Evolutionary conservation across 805 yeast genomes (phyloP), one percentile per base, ranked within the genome.

Genomic region (Pichia phayaonensis): DNA sequence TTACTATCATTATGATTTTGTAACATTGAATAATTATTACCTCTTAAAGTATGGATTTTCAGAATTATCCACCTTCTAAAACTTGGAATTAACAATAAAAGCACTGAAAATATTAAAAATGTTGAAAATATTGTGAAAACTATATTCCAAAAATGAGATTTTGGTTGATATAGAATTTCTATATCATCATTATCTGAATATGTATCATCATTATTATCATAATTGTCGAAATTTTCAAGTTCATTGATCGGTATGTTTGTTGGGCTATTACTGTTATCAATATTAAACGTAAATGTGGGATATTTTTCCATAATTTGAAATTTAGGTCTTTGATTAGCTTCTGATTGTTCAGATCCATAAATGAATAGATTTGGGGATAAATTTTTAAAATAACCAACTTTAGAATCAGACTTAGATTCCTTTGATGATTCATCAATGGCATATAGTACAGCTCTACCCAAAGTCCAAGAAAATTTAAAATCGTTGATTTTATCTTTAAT

Each of bases 381-480:
- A 16, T 75, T 70, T 58, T 70, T 75, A 48, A 66, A 72, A 52
- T 68, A 78, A 0, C 86, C 86, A 7, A 72, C 64, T 8, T 59
- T 63, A 42, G 49, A 50, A 2, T 44, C 29, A 2, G 40, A 39
- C 8, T 34, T n/a, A 23, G 45, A 34, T 26, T 40, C 40, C 24
- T 40, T 15, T 60, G 72, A 34, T 68, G 67, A 52, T 72, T 72
- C 65, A 77, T 86, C 62, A 72, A 80, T 54, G 4, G 84, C 78
- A 59, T 84, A 84, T 22, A 84, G 62, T 11, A 83, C 62, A 1
- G 89, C 89, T 61, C 61, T 74, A 70, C 99, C 99, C 27, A 94
- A 64, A 0, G 98, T 94, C 99, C 99, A 94, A 0, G 97, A 82
- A 39, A 92, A 73, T 56, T 90, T 97, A 2, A 79, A 76, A 1